phyloP scores from a whole-genome alignment of 345 rosid species.

The Linum usitatissimum region DNA sequence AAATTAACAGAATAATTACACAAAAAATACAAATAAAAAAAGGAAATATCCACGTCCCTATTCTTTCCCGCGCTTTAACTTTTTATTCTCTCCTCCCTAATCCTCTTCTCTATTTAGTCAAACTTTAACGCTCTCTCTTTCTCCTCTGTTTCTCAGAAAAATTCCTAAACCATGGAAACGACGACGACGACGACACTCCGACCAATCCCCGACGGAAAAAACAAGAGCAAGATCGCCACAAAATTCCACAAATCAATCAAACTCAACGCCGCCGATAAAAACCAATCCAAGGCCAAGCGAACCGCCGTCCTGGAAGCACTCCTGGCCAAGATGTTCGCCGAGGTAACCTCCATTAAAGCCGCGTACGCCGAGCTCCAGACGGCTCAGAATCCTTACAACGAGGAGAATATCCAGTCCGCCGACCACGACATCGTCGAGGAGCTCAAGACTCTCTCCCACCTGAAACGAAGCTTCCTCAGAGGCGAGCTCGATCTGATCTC shows the following conservation, averaged over 20 bases:
- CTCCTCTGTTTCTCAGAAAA: background rate
- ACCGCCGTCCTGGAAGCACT: slow-evolving; percentile 60
- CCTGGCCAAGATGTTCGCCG: slow-evolving; percentile 68
- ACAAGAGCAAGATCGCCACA: slow-evolving; percentile 49
- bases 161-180: slow-evolving; percentile 31
- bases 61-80: slow-evolving; percentile 28
- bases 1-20: background rate
- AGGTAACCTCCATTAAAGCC: slow-evolving; percentile 71
- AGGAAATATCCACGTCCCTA: background rate
- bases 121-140: slow-evolving; percentile 13
- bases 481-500: slow-evolving; percentile 53
- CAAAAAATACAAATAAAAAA: no score
- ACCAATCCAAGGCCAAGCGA: slow-evolving; percentile 19
- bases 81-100: background rate
- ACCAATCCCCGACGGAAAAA: slow-evolving; percentile 12
- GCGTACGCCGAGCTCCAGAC: slow-evolving; percentile 88
- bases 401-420: slow-evolving; percentile 61
- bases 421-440: slow-evolving; percentile 87
- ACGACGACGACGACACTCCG: slow-evolving; percentile 41
- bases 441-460: slow-evolving; percentile 53
- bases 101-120: slow-evolving; percentile 1
- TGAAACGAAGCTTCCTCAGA: slow-evolving; percentile 55
- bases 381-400: slow-evolving; percentile 77
- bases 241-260: slow-evolving; percentile 50
- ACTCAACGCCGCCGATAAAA: background rate